A percentile compares a stretch with the other conserved stretches of the same genome.
Conservation (phyloP, 2,329 filamentous ascomycete species). For the Penicillium corylophilum region DNA sequence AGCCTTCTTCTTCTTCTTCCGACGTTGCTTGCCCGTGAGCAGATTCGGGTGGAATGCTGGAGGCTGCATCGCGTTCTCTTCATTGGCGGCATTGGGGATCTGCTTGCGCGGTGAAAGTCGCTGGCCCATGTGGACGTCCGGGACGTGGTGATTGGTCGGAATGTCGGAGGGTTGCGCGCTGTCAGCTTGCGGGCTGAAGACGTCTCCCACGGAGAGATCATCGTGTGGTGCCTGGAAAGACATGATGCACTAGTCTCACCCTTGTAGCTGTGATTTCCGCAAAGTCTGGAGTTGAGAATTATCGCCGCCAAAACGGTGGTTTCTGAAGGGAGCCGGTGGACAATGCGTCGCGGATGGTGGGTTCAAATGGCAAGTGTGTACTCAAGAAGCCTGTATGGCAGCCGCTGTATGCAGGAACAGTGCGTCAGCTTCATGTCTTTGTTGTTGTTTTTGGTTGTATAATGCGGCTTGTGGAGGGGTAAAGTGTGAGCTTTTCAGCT, state of each 20-base stretch:
- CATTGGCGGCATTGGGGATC: slow-evolving; percentile 13
- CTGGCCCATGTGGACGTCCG: slow-evolving; percentile 30
- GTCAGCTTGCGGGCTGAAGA: slow-evolving; percentile 41
- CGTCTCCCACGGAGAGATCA: slow-evolving; percentile 40
- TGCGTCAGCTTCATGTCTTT: slow-evolving; percentile 13
- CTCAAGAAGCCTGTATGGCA: slow-evolving; percentile 12
- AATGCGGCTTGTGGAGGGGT: slow-evolving; percentile 18
- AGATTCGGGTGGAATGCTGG: slow-evolving; percentile 28
- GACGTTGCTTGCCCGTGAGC: slow-evolving; percentile 31
- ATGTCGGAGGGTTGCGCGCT: slow-evolving; percentile 27
- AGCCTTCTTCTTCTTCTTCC: slow-evolving; percentile 43
- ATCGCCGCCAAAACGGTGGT: not conserved
- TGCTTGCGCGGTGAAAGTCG: slow-evolving; percentile 25
- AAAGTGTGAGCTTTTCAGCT: slow-evolving; percentile 13
- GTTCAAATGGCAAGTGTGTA: slow-evolving; percentile 13
- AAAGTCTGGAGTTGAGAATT: not conserved
- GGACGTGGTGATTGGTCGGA: slow-evolving; percentile 21
- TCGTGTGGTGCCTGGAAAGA: slow-evolving; percentile 28
- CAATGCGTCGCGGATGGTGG: slow-evolving; percentile 11
- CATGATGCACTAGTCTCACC: slow-evolving; percentile 15
- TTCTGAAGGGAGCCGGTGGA: slow-evolving; percentile 1
- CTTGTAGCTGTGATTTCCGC: not conserved
- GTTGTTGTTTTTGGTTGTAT: not conserved
- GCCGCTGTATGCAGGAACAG: slow-evolving; percentile 7
- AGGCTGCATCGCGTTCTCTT: slow-evolving; percentile 29